Evolutionary conservation across 148 eudicot genomes (phyloP), one percentile per base, ranked within the genome.

Genomic region (Cornus controversa): DNA sequence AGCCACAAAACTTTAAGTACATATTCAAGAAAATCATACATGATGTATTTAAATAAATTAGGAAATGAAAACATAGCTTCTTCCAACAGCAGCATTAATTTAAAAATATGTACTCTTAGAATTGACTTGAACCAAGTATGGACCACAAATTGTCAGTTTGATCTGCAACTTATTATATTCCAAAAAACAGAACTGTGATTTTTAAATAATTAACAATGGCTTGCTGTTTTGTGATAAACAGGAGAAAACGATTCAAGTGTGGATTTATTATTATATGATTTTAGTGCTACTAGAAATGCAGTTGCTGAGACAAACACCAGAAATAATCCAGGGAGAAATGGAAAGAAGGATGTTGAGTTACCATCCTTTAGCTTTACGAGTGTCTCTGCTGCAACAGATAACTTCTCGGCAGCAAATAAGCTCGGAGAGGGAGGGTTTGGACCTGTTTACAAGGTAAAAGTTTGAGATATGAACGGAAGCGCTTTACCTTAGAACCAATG

Each of bases 321-420:
- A 27, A 31, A 78, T 27, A 62, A 28, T 26, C 18, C 16, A 11
- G 54, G 22, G 26, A 53, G 13, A 26, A 65, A 31, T 1, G 31
- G 6, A 18, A 26, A 67, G 18, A 68, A 40, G 9, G 74, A 60
- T 37, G 28, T 31, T 36, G 74, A 80, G 14, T 25, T 80, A 47
- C 74, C 82, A 69, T 57, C 74, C 58, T 80, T 80, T 60, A 80
- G 82, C 58, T 74, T 74, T 62, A 13, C 73, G 11, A 80, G 82
- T 74, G 82, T 80, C 40, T 80, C 78, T 60, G 75, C 70, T 8
- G 79, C 82, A 16, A 78, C 81, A 28, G 50, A 20, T 3, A 31
- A 66, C 54, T 78, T 78, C 50, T 69, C 80, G n/a, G 28, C 28
- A 24, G 62, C 20, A 2, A 69, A 54, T 60, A 77, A 77, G 74